Evolutionary conservation across 2,329 filamentous ascomycete species (phyloP).

Genomic region (Coleophoma cylindrospora): DNA sequence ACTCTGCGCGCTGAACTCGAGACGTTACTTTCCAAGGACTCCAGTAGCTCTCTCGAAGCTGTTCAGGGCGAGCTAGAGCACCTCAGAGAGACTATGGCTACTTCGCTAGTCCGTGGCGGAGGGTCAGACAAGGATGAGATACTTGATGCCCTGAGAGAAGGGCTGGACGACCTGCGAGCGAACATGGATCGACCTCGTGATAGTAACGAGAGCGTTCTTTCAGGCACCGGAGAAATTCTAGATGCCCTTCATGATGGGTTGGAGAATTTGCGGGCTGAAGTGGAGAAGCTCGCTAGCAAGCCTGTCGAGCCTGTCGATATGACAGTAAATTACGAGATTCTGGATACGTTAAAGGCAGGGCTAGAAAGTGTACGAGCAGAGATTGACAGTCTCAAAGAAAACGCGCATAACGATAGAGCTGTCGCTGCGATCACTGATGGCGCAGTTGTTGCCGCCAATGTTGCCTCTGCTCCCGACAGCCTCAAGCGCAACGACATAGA

Average conservation of each 20-base stretch:
- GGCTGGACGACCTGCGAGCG: slow-evolving; percentile 68
- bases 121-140: slow-evolving; percentile 59
- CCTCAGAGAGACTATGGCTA: slow-evolving; percentile 51
- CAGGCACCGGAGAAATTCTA: slow-evolving; percentile 70
- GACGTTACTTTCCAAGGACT: slow-evolving; percentile 46
- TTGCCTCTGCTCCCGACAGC: slow-evolving; percentile 44
- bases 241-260: slow-evolving; percentile 79
- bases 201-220: slow-evolving; percentile 13
- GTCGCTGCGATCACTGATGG: slow-evolving; percentile 46
- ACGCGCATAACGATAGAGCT: slow-evolving; percentile 39
- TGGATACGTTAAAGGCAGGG: slow-evolving; percentile 82
- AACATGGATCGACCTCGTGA: slow-evolving; percentile 56
- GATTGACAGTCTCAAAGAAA: slow-evolving; percentile 70
- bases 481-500: slow-evolving; percentile 72
- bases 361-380: slow-evolving; percentile 71
- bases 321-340: slow-evolving; percentile 82
- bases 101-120: slow-evolving; percentile 41
- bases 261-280: slow-evolving; percentile 67
- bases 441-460: slow-evolving; percentile 38
- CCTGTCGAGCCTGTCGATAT: slow-evolving; percentile 60
- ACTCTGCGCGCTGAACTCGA: slow-evolving; percentile 63
- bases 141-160: slow-evolving; percentile 55
- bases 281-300: slow-evolving; percentile 75
- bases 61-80: slow-evolving; percentile 52
- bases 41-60: slow-evolving; percentile 48